Percentiles rank a stretch among this genome's conserved stretches.
phyloP scores from a whole-genome alignment of 129 eudicot species.

The Cynara cardunculus region DNA sequence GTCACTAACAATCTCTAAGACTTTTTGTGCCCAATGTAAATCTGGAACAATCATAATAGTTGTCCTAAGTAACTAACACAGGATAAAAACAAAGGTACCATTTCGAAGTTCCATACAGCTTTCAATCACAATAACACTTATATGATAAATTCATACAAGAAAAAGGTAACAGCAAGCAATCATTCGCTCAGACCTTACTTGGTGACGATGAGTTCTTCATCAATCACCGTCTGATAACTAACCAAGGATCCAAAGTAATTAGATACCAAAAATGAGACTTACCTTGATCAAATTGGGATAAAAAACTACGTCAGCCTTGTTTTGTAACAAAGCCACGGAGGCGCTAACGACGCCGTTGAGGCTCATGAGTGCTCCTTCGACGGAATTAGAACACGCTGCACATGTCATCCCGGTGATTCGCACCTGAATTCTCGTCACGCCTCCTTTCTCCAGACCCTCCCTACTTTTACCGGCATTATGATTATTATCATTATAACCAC shows the following conservation, averaged over 20 bases:
- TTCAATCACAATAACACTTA: slow-evolving; percentile 6
- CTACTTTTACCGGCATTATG: slow-evolving; percentile 3
- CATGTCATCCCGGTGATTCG: slow-evolving; percentile 89
- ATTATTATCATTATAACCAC: neutral
- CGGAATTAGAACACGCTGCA: slow-evolving; percentile 84
- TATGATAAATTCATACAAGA: neutral
- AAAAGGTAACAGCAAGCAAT: neutral
- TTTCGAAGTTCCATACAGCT: neutral
- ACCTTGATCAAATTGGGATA: slow-evolving; percentile 54
- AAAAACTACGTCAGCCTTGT: slow-evolving; percentile 61
- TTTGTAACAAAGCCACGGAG: slow-evolving; percentile 81
- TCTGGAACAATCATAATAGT: neutral
- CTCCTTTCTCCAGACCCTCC: neutral
- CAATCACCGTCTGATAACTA: neutral
- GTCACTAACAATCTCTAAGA: neutral
- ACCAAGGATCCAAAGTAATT: too few relatives aligned
- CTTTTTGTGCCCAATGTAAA: neutral
- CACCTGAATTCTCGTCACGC: slow-evolving; percentile 52
- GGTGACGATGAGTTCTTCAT: neutral
- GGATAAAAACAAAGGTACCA: neutral
- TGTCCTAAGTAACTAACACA: neutral
- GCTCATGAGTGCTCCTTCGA: slow-evolving; percentile 64
- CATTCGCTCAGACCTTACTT: neutral
- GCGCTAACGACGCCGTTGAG: slow-evolving; percentile 64
- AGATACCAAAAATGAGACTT: too few relatives aligned